Percentiles rank a stretch among this genome's conserved stretches.
phyloP scores from a whole-genome alignment of 2,329 filamentous ascomycete species.

The Leptodontidium sp. region DNA sequence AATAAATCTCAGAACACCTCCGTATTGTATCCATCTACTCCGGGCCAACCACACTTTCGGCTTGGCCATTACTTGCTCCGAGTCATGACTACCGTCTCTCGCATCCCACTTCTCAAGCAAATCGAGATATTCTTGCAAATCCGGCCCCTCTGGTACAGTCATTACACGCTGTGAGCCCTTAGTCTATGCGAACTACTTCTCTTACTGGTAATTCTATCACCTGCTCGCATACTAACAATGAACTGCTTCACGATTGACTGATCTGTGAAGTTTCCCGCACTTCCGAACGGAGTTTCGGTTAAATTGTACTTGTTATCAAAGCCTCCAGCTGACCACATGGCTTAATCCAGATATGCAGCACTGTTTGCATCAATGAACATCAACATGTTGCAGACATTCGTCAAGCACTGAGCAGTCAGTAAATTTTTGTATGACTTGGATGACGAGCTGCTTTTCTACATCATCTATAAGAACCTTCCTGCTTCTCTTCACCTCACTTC shows the following conservation, averaged over 20 bases:
- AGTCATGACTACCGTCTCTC: no score
- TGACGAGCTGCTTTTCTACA: not conserved
- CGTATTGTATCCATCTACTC: no score
- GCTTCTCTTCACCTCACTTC: no score
- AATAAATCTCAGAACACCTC: no score
- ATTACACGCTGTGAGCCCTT: not conserved
- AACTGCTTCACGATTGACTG: conserved; percentile 36
- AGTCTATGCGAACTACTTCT: not conserved
- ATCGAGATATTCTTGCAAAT: no score
- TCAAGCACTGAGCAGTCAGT: conserved; percentile 30
- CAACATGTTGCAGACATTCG: conserved; percentile 33
- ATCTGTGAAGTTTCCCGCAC: conserved; percentile 35
- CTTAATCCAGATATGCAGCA: conserved; percentile 50
- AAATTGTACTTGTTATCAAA: conserved; percentile 43
- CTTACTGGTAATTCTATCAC: conserved; percentile 26
- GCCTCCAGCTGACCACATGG: conserved; percentile 50
- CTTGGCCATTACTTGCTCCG: no score
- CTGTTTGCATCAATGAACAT: conserved; percentile 45
- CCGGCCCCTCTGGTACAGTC: not conserved
- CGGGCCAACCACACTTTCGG: no score
- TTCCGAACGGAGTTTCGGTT: conserved; percentile 38
- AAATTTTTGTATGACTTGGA: not conserved
- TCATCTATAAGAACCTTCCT: no score
- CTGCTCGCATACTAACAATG: conserved; percentile 32
- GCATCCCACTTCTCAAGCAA: no score